These are phyloP conservation scores for Phytophthora chlamydospora DNA, from an alignment of 352 stramenopile genomes.

Conservation along the genomic window DNA sequence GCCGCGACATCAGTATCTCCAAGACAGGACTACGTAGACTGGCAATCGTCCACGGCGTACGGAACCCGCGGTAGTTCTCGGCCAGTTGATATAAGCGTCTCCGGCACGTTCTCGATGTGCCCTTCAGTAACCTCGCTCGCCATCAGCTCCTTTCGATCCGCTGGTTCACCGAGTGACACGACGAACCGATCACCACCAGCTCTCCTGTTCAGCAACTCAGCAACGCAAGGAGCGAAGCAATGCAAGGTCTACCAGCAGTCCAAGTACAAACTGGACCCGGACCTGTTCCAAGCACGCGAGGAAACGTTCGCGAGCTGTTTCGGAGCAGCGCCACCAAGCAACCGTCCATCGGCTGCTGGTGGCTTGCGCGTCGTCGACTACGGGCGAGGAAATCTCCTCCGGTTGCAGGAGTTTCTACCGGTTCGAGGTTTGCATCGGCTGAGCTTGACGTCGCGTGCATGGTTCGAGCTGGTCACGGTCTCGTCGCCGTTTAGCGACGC, in stretches of 20 bases:
- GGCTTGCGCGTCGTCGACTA: slow-evolving; percentile 13
- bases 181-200: slow-evolving; percentile 1
- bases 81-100: not conserved
- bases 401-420: slow-evolving; percentile 51
- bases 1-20: not conserved
- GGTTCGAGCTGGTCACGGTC: slow-evolving; percentile 54
- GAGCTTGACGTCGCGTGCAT: slow-evolving; percentile 52
- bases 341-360: slow-evolving; percentile 10
- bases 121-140: slow-evolving; percentile 21
- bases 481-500: slow-evolving; percentile 43
- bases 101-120: slow-evolving; percentile 13
- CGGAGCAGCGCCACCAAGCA: slow-evolving; percentile 20
- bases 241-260: slow-evolving; percentile 47
- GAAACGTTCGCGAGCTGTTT: slow-evolving; percentile 44
- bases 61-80: slow-evolving; percentile 2
- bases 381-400: slow-evolving; percentile 47
- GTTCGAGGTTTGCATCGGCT: slow-evolving; percentile 48
- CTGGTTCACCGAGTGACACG: not conserved
- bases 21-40: slow-evolving; percentile 12
- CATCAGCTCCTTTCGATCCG: slow-evolving; percentile 12
- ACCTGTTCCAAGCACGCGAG: slow-evolving; percentile 41
- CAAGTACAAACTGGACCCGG: slow-evolving; percentile 52
- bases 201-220: slow-evolving; percentile 24
- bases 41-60: not conserved
- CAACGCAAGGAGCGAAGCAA: slow-evolving; percentile 15